Percentiles rank a stretch among this genome's conserved stretches.
Evolutionary conservation across 371 early-diverging fungal genomes (phyloP).

Genomic region (Apophysomyces sp.): DNA sequence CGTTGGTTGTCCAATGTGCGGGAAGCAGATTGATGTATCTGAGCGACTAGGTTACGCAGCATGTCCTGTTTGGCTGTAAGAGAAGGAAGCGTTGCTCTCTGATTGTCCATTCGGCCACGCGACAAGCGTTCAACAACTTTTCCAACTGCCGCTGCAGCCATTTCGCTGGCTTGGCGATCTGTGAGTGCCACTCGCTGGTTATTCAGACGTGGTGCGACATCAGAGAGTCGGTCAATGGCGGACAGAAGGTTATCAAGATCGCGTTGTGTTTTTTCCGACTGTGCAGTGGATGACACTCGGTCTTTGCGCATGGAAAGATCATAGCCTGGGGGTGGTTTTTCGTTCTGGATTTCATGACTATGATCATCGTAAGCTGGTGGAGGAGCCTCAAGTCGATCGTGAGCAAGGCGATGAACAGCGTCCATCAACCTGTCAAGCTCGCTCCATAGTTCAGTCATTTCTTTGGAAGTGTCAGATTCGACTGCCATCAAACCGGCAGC

Average conservation of each 20-base stretch:
- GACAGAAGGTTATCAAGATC: slow-evolving; percentile 50
- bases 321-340: background rate
- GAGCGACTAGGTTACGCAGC: slow-evolving; percentile 18
- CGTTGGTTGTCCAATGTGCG: slow-evolving; percentile 36
- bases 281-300: background rate
- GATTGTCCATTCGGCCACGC: slow-evolving; percentile 36
- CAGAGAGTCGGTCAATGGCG: slow-evolving; percentile 50
- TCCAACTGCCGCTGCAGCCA: slow-evolving; percentile 32
- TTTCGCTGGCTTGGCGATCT: slow-evolving; percentile 35
- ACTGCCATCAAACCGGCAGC: slow-evolving; percentile 2
- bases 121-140: slow-evolving; percentile 31
- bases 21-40: slow-evolving; percentile 30
- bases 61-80: slow-evolving; percentile 9
- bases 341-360: background rate
- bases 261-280: slow-evolving; percentile 19
- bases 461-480: slow-evolving; percentile 3
- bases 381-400: background rate
- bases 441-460: slow-evolving; percentile 35
- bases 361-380: slow-evolving; percentile 8
- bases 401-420: slow-evolving; percentile 16
- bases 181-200: slow-evolving; percentile 50
- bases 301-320: background rate
- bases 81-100: slow-evolving; percentile 19
- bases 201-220: slow-evolving; percentile 47
- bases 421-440: slow-evolving; percentile 42